Percentiles rank a stretch among this genome's conserved stretches.
phyloP scores from a whole-genome alignment of 768 basidiomycete genomes.

The Podaxis sp. region DNA sequence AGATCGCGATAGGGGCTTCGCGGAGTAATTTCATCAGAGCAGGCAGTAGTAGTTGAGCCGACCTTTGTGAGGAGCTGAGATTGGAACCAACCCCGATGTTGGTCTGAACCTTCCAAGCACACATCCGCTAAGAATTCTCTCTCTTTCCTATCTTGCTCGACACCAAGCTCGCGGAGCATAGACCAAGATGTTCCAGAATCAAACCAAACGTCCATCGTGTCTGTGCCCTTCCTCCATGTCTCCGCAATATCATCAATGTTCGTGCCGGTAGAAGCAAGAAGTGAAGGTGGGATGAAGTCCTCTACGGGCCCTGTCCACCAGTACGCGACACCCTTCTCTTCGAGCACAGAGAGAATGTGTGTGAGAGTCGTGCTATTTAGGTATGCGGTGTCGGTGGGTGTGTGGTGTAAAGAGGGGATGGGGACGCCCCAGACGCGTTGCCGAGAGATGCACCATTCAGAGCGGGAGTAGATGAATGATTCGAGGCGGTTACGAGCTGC shows the following conservation, averaged over 20 bases:
- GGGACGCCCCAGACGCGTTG: constrained; percentile 98
- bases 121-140: constrained; percentile 67
- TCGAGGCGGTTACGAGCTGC: constrained; percentile 86
- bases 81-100: constrained; percentile 99
- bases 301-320: constrained; percentile 91
- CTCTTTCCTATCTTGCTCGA: constrained; percentile 17
- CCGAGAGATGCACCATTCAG: constrained; percentile 99
- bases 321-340: constrained; percentile 68
- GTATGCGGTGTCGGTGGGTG: constrained; percentile 57
- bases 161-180: constrained; percentile 49
- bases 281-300: constrained; percentile 72
- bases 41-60: constrained; percentile 33
- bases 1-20: constrained; percentile 66
- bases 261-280: constrained; percentile 42
- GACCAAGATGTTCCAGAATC: constrained; percentile 97
- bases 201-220: constrained; percentile 99
- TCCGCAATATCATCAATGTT: constrained; percentile 25
- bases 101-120: constrained; percentile 94
- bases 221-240: constrained; percentile 75
- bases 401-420: constrained; percentile 82
- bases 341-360: constrained; percentile 76
- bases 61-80: constrained; percentile 86
- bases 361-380: constrained; percentile 64
- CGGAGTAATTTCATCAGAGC: constrained; percentile 27
- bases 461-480: constrained; percentile 80